These are phyloP conservation scores for Boletus patriciae DNA, from an alignment of 768 basidiomycete species.

Conservation along the genomic window DNA sequence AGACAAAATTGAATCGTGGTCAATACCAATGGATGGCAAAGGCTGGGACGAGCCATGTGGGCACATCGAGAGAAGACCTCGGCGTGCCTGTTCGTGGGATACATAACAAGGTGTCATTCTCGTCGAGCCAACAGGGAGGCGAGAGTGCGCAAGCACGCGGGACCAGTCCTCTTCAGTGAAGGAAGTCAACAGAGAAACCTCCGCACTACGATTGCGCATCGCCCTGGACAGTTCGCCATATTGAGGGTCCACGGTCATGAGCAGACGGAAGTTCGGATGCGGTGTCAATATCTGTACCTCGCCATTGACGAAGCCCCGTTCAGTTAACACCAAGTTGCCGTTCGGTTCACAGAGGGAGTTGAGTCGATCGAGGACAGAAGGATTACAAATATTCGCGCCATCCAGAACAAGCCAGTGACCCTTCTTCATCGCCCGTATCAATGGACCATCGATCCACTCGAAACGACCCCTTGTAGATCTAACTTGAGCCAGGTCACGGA, in stretches of 20 bases:
- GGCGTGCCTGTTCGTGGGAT: slow-evolving; percentile 26
- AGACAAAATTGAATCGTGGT: slow-evolving; percentile 51
- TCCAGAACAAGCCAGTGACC: slow-evolving; percentile 93
- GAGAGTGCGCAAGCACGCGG: slow-evolving; percentile 47
- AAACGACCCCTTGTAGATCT: slow-evolving; percentile 55
- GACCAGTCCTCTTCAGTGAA: slow-evolving; percentile 46
- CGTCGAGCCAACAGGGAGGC: slow-evolving; percentile 42
- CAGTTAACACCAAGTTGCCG: slow-evolving; percentile 82
- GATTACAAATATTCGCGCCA: slow-evolving; percentile 90
- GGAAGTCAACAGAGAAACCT: slow-evolving; percentile 56
- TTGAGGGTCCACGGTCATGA: slow-evolving; percentile 92
- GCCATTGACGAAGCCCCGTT: slow-evolving; percentile 82
- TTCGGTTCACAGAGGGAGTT: slow-evolving; percentile 93
- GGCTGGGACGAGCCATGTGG: background rate
- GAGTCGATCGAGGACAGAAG: slow-evolving; percentile 93
- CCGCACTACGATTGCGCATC: slow-evolving; percentile 96
- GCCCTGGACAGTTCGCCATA: slow-evolving; percentile 94
- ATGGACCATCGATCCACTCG: slow-evolving; percentile 94
- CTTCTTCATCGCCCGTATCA: slow-evolving; percentile 78
- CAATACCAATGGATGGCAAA: slow-evolving; percentile 42
- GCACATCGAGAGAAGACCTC: slow-evolving; percentile 19
- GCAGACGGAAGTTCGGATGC: slow-evolving; percentile 85
- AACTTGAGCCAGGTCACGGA: slow-evolving; percentile 24
- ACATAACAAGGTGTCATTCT: slow-evolving; percentile 7
- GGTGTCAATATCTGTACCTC: slow-evolving; percentile 72